phyloP scores from a whole-genome alignment of 495 filamentous ascomycete genomes.

The Neurospora hispaniola region DNA sequence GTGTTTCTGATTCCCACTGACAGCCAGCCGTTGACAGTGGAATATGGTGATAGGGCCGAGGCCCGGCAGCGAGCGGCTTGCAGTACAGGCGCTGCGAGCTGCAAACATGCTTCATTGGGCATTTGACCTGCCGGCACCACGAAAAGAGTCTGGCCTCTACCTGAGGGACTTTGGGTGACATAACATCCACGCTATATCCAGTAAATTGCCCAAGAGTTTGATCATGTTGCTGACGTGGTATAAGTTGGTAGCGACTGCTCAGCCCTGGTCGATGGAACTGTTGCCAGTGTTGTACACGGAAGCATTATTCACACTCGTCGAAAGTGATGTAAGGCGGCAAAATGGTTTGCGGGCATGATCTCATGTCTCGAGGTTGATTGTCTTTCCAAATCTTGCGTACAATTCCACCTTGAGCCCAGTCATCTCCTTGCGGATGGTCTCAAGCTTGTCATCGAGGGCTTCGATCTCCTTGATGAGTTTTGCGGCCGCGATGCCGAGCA shows the following conservation, averaged over 20 bases:
- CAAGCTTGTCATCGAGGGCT: constrained; percentile 64
- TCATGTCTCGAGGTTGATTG: constrained; percentile 92
- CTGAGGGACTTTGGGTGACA: neutral
- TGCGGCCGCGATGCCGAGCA: constrained; percentile 61
- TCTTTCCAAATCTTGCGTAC: constrained; percentile 88
- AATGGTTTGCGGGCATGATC: neutral
- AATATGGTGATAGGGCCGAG: neutral
- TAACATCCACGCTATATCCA: neutral
- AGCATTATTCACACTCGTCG: neutral
- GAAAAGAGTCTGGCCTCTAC: neutral
- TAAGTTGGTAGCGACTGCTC: neutral
- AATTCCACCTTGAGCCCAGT: constrained; percentile 74
- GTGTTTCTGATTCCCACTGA: neutral
- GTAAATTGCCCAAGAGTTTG: neutral
- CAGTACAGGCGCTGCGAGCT: neutral
- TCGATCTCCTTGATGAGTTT: constrained; percentile 65
- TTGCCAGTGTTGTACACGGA: neutral
- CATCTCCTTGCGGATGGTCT: constrained; percentile 73
- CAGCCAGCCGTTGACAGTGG: neutral
- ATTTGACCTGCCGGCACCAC: neutral
- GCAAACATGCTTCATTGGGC: neutral
- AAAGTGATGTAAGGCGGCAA: neutral
- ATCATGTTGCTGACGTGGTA: neutral
- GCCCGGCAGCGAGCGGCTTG: neutral
- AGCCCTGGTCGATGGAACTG: neutral